A percentile compares a stretch with the other conserved stretches of the same genome.
Conservation (phyloP, 2,329 filamentous ascomycete species). For the Aspergillus ochraceus region DNA sequence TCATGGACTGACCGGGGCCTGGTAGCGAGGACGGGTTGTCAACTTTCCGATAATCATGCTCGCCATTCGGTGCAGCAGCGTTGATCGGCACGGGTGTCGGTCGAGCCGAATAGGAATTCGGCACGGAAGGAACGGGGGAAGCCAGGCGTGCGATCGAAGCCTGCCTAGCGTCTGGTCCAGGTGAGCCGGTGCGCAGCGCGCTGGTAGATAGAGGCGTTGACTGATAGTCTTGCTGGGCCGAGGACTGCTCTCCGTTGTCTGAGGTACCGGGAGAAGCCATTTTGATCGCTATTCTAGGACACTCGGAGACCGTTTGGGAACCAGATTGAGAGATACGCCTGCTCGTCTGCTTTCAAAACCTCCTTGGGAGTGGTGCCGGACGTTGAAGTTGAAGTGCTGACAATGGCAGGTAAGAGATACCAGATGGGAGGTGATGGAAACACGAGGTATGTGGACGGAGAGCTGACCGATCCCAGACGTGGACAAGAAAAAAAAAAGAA, state of each 20-base stretch:
- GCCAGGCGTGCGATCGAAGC: conserved; percentile 56
- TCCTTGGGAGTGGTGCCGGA: not conserved
- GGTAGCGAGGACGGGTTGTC: conserved; percentile 60
- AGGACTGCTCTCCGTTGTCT: conserved; percentile 40
- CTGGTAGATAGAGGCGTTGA: conserved; percentile 35
- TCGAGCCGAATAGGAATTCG: conserved; percentile 35
- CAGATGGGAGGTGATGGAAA: not conserved
- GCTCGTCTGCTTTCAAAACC: not conserved
- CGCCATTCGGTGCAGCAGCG: conserved; percentile 47
- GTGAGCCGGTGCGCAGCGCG: conserved; percentile 37
- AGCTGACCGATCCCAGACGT: not conserved
- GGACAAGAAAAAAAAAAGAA: not conserved
- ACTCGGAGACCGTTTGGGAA: not conserved
- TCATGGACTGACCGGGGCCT: conserved; percentile 80
- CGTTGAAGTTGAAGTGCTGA: not conserved
- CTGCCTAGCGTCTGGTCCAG: conserved; percentile 48
- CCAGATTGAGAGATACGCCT: not conserved
- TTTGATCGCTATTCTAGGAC: conserved; percentile 4
- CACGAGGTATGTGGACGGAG: not conserved
- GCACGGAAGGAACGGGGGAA: conserved; percentile 54
- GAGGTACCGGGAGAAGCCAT: conserved; percentile 28
- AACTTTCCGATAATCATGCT: conserved; percentile 64
- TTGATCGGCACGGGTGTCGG: conserved; percentile 44
- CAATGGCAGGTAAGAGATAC: not conserved
- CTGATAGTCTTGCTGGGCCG: conserved; percentile 28